Base-by-base conservation (phyloP, 192 early-diverging fungal species). In the Radiomyces spectabilis region DNA sequence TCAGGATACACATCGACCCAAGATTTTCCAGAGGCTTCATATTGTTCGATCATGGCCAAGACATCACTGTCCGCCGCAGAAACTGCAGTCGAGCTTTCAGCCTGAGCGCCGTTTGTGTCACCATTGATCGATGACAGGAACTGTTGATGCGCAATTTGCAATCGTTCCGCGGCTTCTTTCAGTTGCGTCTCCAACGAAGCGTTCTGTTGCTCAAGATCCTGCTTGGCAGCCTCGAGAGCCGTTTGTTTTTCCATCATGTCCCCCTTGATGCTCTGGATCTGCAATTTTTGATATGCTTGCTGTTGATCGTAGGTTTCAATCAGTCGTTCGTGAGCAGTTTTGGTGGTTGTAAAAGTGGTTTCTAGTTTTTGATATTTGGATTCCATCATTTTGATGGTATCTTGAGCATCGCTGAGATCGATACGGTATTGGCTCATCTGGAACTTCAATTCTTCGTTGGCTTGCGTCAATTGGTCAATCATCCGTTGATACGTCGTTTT, bases 1-100 rank as follows among this genome's bases (percentile, higher is more conserved):
- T 57, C 55, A 25, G 33, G 24, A 47, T 46, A 57, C n/a, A 57
- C 47, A 38, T 57, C 55, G 30, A 47, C 55, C 55, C 55, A 57
- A 2, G 45, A 37, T 33, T 47, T 44, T 5, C 55, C 55, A 16
- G n/a, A n/a, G n/a, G n/a, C n/a, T n/a, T 57, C 55, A 25, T 57
- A 57, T 27, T 57, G 29, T 35, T n/a, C n/a, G n/a, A n/a, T n/a
- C n/a, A n/a, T n/a, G n/a, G n/a, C n/a, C n/a, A n/a, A n/a, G n/a
- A n/a, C n/a, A n/a, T n/a, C n/a, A n/a, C n/a, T n/a, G n/a, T n/a
- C n/a, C n/a, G n/a, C n/a, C n/a, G n/a, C n/a, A n/a, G n/a, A n/a
- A n/a, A n/a, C n/a, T n/a, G n/a, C n/a, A 25, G 46, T 13, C 5
- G 46, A 29, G 10, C 4, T 15, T 12, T 48, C 46, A 6, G n/a